These are phyloP conservation scores for Colletotrichum theobromicola DNA, from an alignment of 2,329 filamentous ascomycete species.

Conservation along the genomic window DNA sequence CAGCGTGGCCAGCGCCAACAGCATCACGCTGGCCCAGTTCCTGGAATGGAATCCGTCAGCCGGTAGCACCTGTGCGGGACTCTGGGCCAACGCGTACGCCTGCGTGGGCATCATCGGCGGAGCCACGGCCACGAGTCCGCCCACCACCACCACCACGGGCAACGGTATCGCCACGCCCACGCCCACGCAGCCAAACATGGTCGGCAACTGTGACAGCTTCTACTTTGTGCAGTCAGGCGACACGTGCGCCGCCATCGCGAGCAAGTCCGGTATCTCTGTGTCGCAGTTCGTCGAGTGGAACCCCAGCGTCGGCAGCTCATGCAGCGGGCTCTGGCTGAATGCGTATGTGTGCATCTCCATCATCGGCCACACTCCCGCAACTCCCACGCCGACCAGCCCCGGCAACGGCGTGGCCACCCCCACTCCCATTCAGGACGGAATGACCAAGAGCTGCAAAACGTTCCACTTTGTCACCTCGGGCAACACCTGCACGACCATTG, in stretches of 20 bases:
- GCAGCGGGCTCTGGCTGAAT: slow-evolving; percentile 14
- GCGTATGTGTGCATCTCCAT: slow-evolving; percentile 15
- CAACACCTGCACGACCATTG: slow-evolving; percentile 12
- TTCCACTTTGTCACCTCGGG: slow-evolving; percentile 14
- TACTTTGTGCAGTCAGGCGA: slow-evolving; percentile 9
- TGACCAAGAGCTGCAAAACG: slow-evolving; percentile 22
- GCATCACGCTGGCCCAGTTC: not conserved
- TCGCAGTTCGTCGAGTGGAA: slow-evolving; percentile 29
- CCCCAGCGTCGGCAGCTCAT: slow-evolving; percentile 11
- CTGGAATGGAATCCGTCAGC: slow-evolving; percentile 9
- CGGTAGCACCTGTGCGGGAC: not conserved
- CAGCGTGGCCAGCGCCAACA: not conserved
- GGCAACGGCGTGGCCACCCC: slow-evolving; percentile 21
- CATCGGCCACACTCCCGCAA: slow-evolving; percentile 18
- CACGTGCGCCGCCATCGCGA: slow-evolving; percentile 5
- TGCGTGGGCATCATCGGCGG: not conserved
- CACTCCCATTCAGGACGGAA: slow-evolving; percentile 12
- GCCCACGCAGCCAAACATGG: slow-evolving; percentile 24
- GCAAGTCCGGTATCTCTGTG: slow-evolving; percentile 25
- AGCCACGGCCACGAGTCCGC: not conserved
- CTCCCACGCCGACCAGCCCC: not conserved
- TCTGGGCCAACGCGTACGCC: slow-evolving; percentile 1
- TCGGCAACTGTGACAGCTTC: slow-evolving; percentile 23
- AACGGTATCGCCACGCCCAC: slow-evolving; percentile 25
- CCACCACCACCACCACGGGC: not conserved